A percentile compares a stretch with the other conserved stretches of the same genome.
Conservation (phyloP, 371 early-diverging fungal genomes). For the Blakeslea trispora region DNA sequence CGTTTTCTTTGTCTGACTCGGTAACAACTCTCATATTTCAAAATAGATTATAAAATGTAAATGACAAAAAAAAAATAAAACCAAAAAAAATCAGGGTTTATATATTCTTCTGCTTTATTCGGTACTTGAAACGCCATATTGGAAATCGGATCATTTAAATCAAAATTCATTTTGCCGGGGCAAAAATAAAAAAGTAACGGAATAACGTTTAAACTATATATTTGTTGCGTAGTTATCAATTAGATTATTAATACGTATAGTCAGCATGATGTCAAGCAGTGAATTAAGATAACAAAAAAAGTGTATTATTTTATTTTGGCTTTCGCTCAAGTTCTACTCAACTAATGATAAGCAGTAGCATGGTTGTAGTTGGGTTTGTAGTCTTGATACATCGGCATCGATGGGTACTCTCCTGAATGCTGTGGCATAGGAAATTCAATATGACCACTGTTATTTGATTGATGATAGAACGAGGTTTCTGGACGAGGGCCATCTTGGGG, state of each 20-base stretch:
- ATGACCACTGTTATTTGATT: background rate
- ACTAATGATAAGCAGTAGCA: too few species aligned
- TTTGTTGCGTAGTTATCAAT: too few species aligned
- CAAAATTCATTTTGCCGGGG: background rate
- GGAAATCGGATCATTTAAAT: background rate
- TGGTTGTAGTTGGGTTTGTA: background rate
- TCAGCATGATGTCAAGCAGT: too few species aligned
- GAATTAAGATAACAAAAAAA: too few species aligned
- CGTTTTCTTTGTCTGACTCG: slow-evolving; percentile 46
- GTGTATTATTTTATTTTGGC: too few species aligned
- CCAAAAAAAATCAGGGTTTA: background rate
- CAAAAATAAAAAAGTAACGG: background rate
- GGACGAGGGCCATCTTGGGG: background rate
- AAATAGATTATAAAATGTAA: background rate
- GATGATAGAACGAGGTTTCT: background rate
- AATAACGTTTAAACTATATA: slow-evolving; percentile 2
- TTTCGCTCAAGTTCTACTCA: background rate
- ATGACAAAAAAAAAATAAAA: slow-evolving; percentile 2
- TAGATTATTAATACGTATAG: too few species aligned
- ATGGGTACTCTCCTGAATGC: background rate
- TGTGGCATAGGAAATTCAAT: background rate
- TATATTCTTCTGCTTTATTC: background rate
- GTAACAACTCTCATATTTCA: slow-evolving; percentile 50
- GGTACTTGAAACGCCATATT: background rate
- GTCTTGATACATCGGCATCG: background rate